These are phyloP conservation scores for Noccaea caerulescens DNA, from an alignment of 345 rosid genomes.

Conservation along the genomic window DNA sequence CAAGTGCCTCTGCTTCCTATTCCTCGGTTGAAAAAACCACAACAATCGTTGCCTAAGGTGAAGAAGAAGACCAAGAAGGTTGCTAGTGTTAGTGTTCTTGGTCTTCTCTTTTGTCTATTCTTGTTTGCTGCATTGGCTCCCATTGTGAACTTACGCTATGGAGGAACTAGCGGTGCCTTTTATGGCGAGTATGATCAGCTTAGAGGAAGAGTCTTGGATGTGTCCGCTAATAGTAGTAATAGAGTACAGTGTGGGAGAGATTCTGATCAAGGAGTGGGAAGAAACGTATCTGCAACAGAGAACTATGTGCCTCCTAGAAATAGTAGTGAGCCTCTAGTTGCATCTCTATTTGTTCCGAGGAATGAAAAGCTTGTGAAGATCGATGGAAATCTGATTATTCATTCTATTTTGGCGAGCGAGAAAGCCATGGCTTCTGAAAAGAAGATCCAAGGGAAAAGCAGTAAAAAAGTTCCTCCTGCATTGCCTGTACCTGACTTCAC, in stretches of 20 bases:
- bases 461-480: constrained; percentile 48
- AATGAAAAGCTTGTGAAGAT: constrained; percentile 93
- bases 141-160: constrained; percentile 55
- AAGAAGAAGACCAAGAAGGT: constrained; percentile 82
- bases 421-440: constrained; percentile 57
- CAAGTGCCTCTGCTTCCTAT: constrained; percentile 89
- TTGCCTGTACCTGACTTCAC: constrained; percentile 23
- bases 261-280: constrained; percentile 16
- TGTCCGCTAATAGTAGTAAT: constrained; percentile 22
- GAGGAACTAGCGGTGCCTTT: not conserved
- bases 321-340: constrained; percentile 69
- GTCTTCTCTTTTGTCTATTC: constrained; percentile 66
- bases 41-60: constrained; percentile 50
- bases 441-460: constrained; percentile 48
- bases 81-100: constrained; percentile 84
- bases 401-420: constrained; percentile 77
- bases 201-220: constrained; percentile 52
- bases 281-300: constrained; percentile 26
- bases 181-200: constrained; percentile 37
- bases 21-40: constrained; percentile 77
- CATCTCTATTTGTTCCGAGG: constrained; percentile 86
- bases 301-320: constrained; percentile 33
- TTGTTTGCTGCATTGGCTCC: constrained; percentile 77
- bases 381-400: constrained; percentile 93
- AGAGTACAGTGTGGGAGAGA: not conserved